phyloP scores from a whole-genome alignment of 768 basidiomycete genomes.

The Boletellus ananas region DNA sequence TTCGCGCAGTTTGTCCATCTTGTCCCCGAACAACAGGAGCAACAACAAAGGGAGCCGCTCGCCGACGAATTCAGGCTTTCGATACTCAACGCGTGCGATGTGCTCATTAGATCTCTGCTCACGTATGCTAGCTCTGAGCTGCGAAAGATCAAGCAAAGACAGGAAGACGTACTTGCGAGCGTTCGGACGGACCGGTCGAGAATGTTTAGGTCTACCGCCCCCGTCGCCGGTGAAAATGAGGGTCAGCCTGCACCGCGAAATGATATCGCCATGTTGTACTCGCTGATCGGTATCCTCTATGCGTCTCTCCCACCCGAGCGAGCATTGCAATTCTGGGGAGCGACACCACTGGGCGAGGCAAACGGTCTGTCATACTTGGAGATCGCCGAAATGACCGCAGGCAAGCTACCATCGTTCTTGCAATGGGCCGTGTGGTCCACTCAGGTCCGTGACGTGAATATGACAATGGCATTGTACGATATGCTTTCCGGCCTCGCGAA shows the following conservation, averaged over 20 bases:
- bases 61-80: conserved; percentile 46
- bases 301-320: conserved; percentile 67
- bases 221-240: conserved; percentile 41
- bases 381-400: conserved; percentile 54
- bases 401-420: conserved; percentile 69
- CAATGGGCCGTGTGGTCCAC: conserved; percentile 91
- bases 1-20: conserved; percentile 40
- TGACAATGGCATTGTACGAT: conserved; percentile 80
- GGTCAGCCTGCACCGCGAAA: conserved; percentile 59
- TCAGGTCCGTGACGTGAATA: conserved; percentile 63
- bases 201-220: conserved; percentile 39
- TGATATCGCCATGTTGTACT: conserved; percentile 81
- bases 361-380: conserved; percentile 52
- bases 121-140: conserved; percentile 77
- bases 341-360: conserved; percentile 44
- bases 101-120: conserved; percentile 65
- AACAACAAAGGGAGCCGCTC: conserved; percentile 35
- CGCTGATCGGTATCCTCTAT: conserved; percentile 80
- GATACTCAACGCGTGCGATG: conserved; percentile 65
- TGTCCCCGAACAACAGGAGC: conserved; percentile 35
- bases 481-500: conserved; percentile 84
- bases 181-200: conserved; percentile 62
- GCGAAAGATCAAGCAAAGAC: conserved; percentile 82
- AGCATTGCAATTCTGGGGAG: conserved; percentile 85
- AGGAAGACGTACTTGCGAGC: conserved; percentile 79